These are phyloP conservation scores for Biscogniauxia marginata DNA, from an alignment of 2,329 filamentous ascomycete genomes.

Conservation along the genomic window DNA sequence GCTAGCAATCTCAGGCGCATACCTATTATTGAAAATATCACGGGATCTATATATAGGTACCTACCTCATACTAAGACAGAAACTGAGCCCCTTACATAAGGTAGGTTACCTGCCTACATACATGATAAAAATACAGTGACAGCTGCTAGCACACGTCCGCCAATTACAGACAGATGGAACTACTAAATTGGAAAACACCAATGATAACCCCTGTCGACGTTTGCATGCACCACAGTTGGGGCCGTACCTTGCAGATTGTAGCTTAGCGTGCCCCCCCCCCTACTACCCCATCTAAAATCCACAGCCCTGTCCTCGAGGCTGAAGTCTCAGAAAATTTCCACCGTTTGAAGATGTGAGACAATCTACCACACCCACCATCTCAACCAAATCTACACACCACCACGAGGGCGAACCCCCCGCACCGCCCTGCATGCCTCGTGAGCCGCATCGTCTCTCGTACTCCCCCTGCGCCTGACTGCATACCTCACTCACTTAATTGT, in stretches of 20 bases:
- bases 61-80: neutral
- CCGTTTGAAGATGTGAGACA: constrained; percentile 15
- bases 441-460: constrained; percentile 26
- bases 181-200: neutral
- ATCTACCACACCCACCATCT: constrained; percentile 23
- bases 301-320: constrained; percentile 18
- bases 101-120: no score
- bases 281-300: neutral
- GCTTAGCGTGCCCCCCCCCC: neutral
- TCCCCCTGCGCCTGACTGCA: constrained; percentile 24
- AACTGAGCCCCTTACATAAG: no score
- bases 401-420: constrained; percentile 23
- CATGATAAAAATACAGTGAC: constrained; percentile 2
- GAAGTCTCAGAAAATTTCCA: constrained; percentile 15
- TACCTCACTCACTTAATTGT: constrained; percentile 1
- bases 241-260: neutral
- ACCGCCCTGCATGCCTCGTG: constrained; percentile 23
- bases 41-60: neutral
- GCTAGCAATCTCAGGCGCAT: neutral
- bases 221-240: neutral
- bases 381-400: no score
- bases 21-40: neutral
- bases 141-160: constrained; percentile 11
- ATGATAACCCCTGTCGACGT: neutral
- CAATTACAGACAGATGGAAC: neutral